A percentile compares a stretch with the other conserved stretches of the same genome.
These are phyloP conservation scores for Candida xyloterini DNA, from an alignment of 805 yeast species.

Conservation along the genomic window DNA sequence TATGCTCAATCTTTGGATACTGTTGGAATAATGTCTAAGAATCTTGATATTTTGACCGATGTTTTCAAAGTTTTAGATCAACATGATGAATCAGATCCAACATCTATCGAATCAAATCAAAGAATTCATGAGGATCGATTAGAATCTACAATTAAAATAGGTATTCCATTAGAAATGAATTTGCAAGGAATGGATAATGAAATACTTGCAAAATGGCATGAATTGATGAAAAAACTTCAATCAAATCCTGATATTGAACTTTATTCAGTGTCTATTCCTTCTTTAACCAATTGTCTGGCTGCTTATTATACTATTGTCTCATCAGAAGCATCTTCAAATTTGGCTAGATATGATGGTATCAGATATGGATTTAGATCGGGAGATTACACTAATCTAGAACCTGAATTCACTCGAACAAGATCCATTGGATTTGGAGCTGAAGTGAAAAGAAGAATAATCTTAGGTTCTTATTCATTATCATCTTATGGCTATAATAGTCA, in stretches of 20 bases:
- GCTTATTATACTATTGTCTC: slow-evolving; percentile 86
- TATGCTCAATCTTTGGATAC: slow-evolving; percentile 95
- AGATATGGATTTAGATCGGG: slow-evolving; percentile 66
- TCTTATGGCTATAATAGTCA: slow-evolving; percentile 72
- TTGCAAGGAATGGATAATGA: slow-evolving; percentile 50
- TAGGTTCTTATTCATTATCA: slow-evolving; percentile 85
- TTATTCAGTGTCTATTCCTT: slow-evolving; percentile 66
- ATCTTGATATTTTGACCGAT: slow-evolving; percentile 39
- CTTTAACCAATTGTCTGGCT: slow-evolving; percentile 63
- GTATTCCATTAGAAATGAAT: slow-evolving; percentile 68
- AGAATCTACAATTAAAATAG: slow-evolving; percentile 45
- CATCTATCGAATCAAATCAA: slow-evolving; percentile 44
- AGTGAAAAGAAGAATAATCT: slow-evolving; percentile 74
- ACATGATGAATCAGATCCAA: slow-evolving; percentile 76
- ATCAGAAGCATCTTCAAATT: slow-evolving; percentile 91
- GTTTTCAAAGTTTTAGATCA: slow-evolving; percentile 58
- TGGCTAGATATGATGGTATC: slow-evolving; percentile 87
- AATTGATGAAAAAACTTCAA: slow-evolving; percentile 42
- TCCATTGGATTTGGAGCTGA: slow-evolving; percentile 70
- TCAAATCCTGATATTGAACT: slow-evolving; percentile 51
- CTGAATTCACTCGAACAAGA: slow-evolving; percentile 55
- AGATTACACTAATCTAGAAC: slow-evolving; percentile 30
- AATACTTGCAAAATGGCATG: slow-evolving; percentile 46
- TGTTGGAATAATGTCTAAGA: slow-evolving; percentile 73
- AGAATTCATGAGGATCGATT: slow-evolving; percentile 29